Percentiles rank a stretch among this genome's conserved stretches.
phyloP scores from a whole-genome alignment of 352 stramenopile species.

The Phytophthora parvispora region DNA sequence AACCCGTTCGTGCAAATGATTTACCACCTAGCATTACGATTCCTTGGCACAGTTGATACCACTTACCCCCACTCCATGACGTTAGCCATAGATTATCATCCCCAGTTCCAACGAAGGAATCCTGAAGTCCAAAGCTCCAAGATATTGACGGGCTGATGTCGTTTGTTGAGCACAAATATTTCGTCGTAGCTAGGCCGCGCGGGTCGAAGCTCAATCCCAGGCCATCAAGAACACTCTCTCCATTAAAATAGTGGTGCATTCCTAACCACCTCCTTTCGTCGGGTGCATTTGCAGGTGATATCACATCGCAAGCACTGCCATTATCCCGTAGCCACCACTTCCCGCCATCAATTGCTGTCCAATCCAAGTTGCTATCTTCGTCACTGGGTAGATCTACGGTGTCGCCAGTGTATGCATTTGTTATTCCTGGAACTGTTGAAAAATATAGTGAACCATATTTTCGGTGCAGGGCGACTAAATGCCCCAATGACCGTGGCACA shows the following conservation, averaged over 20 bases:
- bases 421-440: constrained; percentile 56
- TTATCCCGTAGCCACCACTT: constrained; percentile 76
- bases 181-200: constrained; percentile 49
- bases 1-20: constrained; percentile 35
- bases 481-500: constrained; percentile 55
- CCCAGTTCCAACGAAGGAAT: constrained; percentile 68
- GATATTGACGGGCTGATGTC: constrained; percentile 56
- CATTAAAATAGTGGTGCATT: constrained; percentile 58
- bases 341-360: constrained; percentile 54
- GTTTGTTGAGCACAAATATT: constrained; percentile 74
- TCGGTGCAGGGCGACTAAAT: constrained; percentile 55
- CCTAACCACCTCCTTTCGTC: constrained; percentile 56
- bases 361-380: constrained; percentile 54
- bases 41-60: constrained; percentile 64
- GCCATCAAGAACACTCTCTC: constrained; percentile 54
- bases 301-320: constrained; percentile 34
- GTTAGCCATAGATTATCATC: constrained; percentile 67
- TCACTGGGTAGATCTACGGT: constrained; percentile 52
- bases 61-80: constrained; percentile 59
- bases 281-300: constrained; percentile 23
- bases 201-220: constrained; percentile 55
- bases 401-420: constrained; percentile 50
- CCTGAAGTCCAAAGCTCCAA: constrained; percentile 55
- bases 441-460: constrained; percentile 66
- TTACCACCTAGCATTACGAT: constrained; percentile 57